Conservation (phyloP, 495 filamentous ascomycete species). For the Xanthoparmelia taractica region DNA sequence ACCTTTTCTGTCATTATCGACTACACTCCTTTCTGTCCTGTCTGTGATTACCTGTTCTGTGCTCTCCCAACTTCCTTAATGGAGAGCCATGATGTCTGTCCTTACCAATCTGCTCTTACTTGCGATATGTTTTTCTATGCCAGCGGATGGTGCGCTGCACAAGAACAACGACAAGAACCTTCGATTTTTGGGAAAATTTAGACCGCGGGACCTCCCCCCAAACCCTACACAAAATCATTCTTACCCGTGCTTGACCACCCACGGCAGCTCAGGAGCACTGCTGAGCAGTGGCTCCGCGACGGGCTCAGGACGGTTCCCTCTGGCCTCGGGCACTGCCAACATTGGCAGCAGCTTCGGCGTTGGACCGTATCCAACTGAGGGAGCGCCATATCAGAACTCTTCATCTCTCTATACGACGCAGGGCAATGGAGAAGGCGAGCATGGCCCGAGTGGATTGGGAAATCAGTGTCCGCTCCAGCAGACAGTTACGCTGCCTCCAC, state of each 20-base stretch:
- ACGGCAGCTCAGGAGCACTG: background rate
- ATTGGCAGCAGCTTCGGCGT: slow-evolving; percentile 2
- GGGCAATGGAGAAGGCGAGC: background rate
- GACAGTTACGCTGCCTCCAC: slow-evolving; percentile 18
- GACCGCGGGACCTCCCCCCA: background rate
- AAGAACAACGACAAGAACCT: background rate
- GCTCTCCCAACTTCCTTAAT: slow-evolving; percentile 11
- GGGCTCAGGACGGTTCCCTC: background rate
- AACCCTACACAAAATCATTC: background rate
- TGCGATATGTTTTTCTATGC: slow-evolving; percentile 2
- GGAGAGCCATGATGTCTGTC: slow-evolving; percentile 23
- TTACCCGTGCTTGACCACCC: background rate
- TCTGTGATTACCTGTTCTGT: background rate
- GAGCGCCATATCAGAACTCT: slow-evolving; percentile 20
- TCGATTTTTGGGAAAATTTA: background rate
- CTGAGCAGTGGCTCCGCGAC: background rate
- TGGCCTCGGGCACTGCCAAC: slow-evolving; percentile 11
- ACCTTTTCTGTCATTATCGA: slow-evolving; percentile 7
- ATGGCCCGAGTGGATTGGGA: background rate
- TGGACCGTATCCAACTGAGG: slow-evolving; percentile 14
- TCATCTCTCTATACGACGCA: slow-evolving; percentile 5
- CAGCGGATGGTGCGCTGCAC: slow-evolving; percentile 5
- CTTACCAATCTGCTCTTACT: slow-evolving; percentile 14
- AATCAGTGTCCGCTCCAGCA: slow-evolving; percentile 12
- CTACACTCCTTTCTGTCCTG: slow-evolving; percentile 12